A percentile compares a stretch with the other conserved stretches of the same genome.
Conservation (phyloP, 1,284 basidiomycete genomes). For the Fomitopsis pinicola region DNA sequence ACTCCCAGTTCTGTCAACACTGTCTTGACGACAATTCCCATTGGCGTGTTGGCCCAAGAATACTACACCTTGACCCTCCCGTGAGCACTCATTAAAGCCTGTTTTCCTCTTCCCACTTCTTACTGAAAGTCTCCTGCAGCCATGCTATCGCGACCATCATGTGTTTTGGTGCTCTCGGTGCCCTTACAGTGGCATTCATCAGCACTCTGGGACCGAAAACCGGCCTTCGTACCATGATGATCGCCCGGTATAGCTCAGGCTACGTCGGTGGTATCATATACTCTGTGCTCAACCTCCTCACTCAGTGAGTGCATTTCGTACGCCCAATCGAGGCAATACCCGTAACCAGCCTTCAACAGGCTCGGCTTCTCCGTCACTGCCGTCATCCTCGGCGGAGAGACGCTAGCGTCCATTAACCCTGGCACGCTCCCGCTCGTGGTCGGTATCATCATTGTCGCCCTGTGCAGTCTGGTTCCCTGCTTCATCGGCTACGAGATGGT, state of each 20-base stretch:
- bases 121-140: conserved; percentile 19
- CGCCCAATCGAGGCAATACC: not conserved
- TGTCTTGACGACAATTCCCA: conserved; percentile 51
- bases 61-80: conserved; percentile 48
- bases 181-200: conserved; percentile 42
- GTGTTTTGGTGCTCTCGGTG: conserved; percentile 41
- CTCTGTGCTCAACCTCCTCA: conserved; percentile 55
- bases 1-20: conserved; percentile 39
- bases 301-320: conserved; percentile 33
- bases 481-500: conserved; percentile 50
- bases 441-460: conserved; percentile 40
- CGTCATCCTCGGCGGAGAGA: conserved; percentile 47
- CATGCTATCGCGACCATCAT: conserved; percentile 39
- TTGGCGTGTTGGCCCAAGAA: conserved; percentile 53
- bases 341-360: conserved; percentile 19
- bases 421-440: conserved; percentile 39
- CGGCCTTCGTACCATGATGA: conserved; percentile 61
- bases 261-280: conserved; percentile 53
- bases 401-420: conserved; percentile 39
- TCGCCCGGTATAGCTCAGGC: conserved; percentile 51
- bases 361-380: conserved; percentile 42
- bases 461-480: conserved; percentile 43
- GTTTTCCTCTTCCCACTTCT: not conserved
- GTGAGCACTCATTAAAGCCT: conserved; percentile 20
- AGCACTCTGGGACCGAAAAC: conserved; percentile 58